Base-by-base conservation (phyloP, 352 stramenopile genomes). In the Pythium coloratum region DNA sequence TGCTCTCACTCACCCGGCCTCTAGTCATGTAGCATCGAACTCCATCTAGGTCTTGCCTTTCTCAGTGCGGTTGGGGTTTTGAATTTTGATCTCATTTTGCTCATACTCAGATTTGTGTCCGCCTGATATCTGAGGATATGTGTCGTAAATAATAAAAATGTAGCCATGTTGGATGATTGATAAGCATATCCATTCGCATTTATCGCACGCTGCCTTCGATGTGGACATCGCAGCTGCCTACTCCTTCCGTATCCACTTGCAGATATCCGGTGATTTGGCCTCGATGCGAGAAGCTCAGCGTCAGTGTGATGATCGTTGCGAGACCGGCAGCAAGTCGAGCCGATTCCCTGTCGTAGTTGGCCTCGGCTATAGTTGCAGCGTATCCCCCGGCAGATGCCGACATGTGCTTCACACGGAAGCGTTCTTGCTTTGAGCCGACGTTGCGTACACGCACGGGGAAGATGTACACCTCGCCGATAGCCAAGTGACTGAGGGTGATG, bases 361-460 rank as follows among this genome's bases (percentile, higher is more conserved):
- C 80, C 55, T 88, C 71, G 2, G 81, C 77, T 10, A 89, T 82
- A 2, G 56, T 67, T 0, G 83, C 82, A 0, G 73, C 64, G 16
- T 77, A 71, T 5, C 74, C 75, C 14, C 76, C 77, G 58, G 72
- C 76, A 4, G 76, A 80, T 5, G 75, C 78, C 7, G 53, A 62
- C 7, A 90, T 64, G n/a, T 70, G 60, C 33, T 85, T 77, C 5
- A 90, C 80, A 20, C 83, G 83, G 54, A 88, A 94, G 8, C 83
- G 85, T 40, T 94, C 80, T 49, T 90, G 77, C 57, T 76, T 83
- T 33, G 69, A 76, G 3, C 82, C 83, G 14, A 94, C 75, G 36
- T 94, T 94, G 49, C 81, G 83, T 30, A 89, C 67, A 36, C 84
- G 80, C 18, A 90, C 51, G 16, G 81, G 81, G 57, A 90, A 89